Evolutionary conservation across 805 yeast genomes (phyloP), one percentile per base, ranked within the genome.

Genomic region (Starmerella apicola): DNA sequence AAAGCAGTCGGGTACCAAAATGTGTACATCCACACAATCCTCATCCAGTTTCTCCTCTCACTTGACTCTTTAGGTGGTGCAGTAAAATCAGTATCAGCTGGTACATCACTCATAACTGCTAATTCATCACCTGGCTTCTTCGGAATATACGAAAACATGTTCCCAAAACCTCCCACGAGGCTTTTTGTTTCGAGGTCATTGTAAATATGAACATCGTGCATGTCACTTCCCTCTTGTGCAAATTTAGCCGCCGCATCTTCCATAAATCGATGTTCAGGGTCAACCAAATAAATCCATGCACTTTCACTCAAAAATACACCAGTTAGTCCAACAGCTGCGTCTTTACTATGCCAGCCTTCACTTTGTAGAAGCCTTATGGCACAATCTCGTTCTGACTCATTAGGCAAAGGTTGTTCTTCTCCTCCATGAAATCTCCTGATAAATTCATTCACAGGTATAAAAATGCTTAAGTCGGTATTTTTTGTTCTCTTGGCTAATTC

Each of bases 1-100:
- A 57, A 47, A 5, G 42, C 35, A 9, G 64, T 64, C 4, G 68
- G 68, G n/a, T 60, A 46, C 61, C 63, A 64, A 60, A 60, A 64
- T 1, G 68, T 64, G 23, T 54, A 50, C 5, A 50, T 19, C 59
- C 58, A 57, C 1, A 63, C 67, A 19, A 64, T 34, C 31, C 51
- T 49, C 49, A 64, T 53, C 68, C 68, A 64, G 4, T 51, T 41
- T 35, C 51, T 52, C 18, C 68, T 52, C 27, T 57, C 50, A 3
- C 49, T 35, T 1, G 66, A 50, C 16, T 45, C 48, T 1, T 30
- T 26, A 2, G 51, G 48, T 4, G 56, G 55, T 3, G 53, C 55
- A 0, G 62, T 49, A 7, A 52, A 36, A 25, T 51, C 59, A 7
- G 55, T 55, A 27, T 53, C 62, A 19, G 57, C 57, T n/a, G 48